Evolutionary conservation across 768 basidiomycete species (phyloP).

Genomic region (Royoungia palumana): DNA sequence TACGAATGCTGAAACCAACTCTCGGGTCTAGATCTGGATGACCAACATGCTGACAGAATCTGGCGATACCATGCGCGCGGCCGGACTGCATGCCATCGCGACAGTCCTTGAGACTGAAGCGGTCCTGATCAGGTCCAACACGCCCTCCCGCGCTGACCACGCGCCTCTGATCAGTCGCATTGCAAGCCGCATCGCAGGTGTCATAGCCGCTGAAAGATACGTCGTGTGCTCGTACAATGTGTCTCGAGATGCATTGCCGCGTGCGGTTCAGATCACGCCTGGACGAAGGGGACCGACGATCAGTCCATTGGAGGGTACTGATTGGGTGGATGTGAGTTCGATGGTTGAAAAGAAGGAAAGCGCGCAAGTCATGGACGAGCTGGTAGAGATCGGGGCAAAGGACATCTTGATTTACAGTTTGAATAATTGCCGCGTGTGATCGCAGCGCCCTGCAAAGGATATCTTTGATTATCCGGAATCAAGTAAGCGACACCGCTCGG

Average conservation of each 20-base stretch:
- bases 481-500: no score
- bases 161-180: slow-evolving; percentile 71
- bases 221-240: slow-evolving; percentile 94
- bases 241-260: slow-evolving; percentile 54
- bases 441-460: no score
- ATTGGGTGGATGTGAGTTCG: slow-evolving; percentile 88
- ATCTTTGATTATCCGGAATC: no score
- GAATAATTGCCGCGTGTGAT: slow-evolving; percentile 87
- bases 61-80: slow-evolving; percentile 99
- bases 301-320: slow-evolving; percentile 72
- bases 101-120: slow-evolving; percentile 87
- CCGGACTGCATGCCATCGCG: slow-evolving; percentile 89
- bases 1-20: slow-evolving; percentile 35
- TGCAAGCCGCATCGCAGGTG: slow-evolving; percentile 86
- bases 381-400: slow-evolving; percentile 80
- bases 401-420: slow-evolving; percentile 88
- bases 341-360: slow-evolving; percentile 86
- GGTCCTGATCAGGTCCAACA: slow-evolving; percentile 82
- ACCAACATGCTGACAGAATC: slow-evolving; percentile 60
- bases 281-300: slow-evolving; percentile 89
- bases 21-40: neutral
- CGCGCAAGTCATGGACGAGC: slow-evolving; percentile 85
- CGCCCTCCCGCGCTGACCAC: slow-evolving; percentile 59
- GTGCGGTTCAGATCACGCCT: slow-evolving; percentile 73
- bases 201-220: slow-evolving; percentile 83